Evolutionary conservation across 129 eudicot genomes (phyloP), one percentile per base, ranked within the genome.

Genomic region (sunflower (Helianthus annuus)): DNA sequence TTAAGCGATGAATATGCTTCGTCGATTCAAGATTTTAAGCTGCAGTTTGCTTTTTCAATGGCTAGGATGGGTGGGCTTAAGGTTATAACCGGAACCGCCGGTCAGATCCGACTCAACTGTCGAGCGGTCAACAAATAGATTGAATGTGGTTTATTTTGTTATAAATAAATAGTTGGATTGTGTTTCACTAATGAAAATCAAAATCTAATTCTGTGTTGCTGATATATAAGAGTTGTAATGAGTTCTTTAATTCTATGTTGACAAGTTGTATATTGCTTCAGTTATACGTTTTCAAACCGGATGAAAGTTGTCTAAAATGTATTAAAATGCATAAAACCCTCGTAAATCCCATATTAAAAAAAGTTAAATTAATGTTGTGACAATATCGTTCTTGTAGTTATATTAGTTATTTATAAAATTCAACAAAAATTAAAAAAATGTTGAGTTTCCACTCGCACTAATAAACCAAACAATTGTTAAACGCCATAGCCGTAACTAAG

Each of bases 51-150:
- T 1, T 73, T 75, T 46, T 87, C 98, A 38, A 84, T 93, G 52
- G 81, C 66, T 39, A 64, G 96, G 57, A 87, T 93, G 96, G 90
- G 92, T 0, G 73, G 81, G 44, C 80, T 72, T 19, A 79, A 72
- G 70, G 92, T 93, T 61, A 72, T 93, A 53, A 89, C 95, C 0
- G 96, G 98, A 58, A 68, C 68, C 1, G 63, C 67, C 16, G 98
- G 97, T 46, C 92, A 89, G 79, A 85, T 89, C 48, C 85, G 98
- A 22, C 72, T 42, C 44, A 78, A 85, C 34, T 93, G 98, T 12
- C 75, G 85, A 45, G 69, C 64, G 75, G 70, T 82, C 7, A 92
- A 92, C 78, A 82, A 78, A 69, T 78, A 82, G 70, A 82, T 82
- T 68, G 24, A 65, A 68, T 45, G 74, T 39, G 38, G 64, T 66